phyloP scores from a whole-genome alignment of 805 yeast species.

The Saturnispora quitensis region DNA sequence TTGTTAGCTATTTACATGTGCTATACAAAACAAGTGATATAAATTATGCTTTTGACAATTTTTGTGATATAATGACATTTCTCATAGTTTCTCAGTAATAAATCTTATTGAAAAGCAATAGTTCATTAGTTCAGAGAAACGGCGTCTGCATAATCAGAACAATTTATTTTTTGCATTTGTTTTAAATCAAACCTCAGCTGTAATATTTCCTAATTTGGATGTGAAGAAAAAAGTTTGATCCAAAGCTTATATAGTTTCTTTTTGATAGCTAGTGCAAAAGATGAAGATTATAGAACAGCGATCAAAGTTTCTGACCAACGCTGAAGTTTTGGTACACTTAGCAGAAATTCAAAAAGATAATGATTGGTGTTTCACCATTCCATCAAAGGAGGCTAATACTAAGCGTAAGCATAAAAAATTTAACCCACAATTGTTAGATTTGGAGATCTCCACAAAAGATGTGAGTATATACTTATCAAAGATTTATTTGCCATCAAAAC shows the following conservation, averaged over 20 bases:
- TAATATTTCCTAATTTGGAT: not conserved
- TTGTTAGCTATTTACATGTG: too few species aligned
- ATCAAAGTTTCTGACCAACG: constrained; percentile 53
- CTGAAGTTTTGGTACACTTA: constrained; percentile 53
- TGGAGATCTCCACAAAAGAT: constrained; percentile 44
- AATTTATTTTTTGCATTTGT: not conserved
- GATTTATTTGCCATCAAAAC: constrained; percentile 7
- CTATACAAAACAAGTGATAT: too few species aligned
- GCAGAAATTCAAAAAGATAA: constrained; percentile 37
- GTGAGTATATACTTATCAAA: constrained; percentile 33
- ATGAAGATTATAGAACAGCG: constrained; percentile 39
- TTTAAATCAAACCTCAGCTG: too few species aligned
- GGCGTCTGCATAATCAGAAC: too few species aligned
- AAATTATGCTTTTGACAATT: too few species aligned
- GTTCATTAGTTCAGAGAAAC: too few species aligned
- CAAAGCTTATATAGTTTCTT: not conserved
- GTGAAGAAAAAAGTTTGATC: constrained; percentile 1
- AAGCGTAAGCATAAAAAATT: constrained; percentile 24
- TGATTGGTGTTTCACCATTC: constrained; percentile 36
- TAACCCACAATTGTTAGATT: constrained; percentile 32
- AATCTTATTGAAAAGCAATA: too few species aligned
- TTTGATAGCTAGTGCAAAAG: too few species aligned
- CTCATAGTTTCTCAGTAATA: too few species aligned
- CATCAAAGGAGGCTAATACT: constrained; percentile 9
- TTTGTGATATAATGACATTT: too few species aligned